Base-by-base conservation (phyloP, 2,329 filamentous ascomycete genomes). In the Incumbomyces lentus region DNA sequence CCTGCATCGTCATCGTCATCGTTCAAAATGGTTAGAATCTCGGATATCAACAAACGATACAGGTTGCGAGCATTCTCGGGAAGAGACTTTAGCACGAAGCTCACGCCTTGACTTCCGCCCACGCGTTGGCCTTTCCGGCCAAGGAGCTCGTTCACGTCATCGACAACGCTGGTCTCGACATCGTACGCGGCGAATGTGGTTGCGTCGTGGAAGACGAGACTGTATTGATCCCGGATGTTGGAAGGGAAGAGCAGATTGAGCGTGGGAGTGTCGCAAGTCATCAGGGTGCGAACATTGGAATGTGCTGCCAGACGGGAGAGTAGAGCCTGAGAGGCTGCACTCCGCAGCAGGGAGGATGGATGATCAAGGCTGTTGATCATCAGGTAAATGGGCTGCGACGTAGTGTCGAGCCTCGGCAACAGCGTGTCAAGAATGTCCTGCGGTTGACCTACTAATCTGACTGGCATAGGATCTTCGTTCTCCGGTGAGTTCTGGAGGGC, bases 201-300 rank as follows among this genome's bases (percentile, higher is more conserved):
- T 58, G 84, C 84, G 67, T 98, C 89, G 68, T 98, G 92, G 65
- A 93, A 95, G 22, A 87, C 70, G 56, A 95, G 89, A 62, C 85
- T 84, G 65, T 89, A 86, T 10, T 18, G 18, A 13, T 86, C 82
- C 39, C 85, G 82, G n/a, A 89, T 73, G 46, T 81, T 82, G 44
- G 86, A 82, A 65, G 95, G 88, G 89, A 90, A 98, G 42, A 96
- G 74, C 1, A 95, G 68, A 1, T 86, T 71, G 59, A 95, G 95
- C 58, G 85, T 86, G 6, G 89, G 87, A 7, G 86, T 88, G 65
- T 96, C 90, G 47, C 83, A 84, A 1, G 88, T 93, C 56, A 83
- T 85, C 26, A 93, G 64, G 19, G 96, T 70, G 44, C 74, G 78
- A 51, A 96, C 74, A 33, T 73, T 73, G 1, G 82, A 78, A 57